Evolutionary conservation across 2,329 filamentous ascomycete species (phyloP).

Genomic region (Meredithiella fracta): DNA sequence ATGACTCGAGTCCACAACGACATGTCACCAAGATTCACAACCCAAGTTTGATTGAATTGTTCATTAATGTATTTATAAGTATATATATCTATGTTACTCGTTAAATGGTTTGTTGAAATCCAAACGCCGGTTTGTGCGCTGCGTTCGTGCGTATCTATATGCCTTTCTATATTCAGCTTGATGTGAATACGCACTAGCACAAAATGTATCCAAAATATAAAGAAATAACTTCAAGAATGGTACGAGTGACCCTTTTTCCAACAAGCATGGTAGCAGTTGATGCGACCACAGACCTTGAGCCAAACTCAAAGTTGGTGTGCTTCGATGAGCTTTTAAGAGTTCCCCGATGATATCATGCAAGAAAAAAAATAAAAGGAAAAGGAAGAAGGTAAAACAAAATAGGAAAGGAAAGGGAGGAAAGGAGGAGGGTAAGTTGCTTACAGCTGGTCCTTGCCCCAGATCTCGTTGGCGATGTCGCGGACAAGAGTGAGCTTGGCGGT

Average conservation of each 20-base stretch:
- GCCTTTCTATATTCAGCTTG: constrained; percentile 1
- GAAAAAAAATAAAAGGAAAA: constrained; percentile 6
- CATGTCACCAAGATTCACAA: too few relatives aligned
- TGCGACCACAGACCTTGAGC: constrained; percentile 5
- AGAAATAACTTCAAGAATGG: neutral
- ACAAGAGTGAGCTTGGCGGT: constrained; percentile 54
- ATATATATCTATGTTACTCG: constrained; percentile 9
- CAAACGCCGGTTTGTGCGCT: constrained; percentile 4
- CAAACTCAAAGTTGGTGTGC: neutral
- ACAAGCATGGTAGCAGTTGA: constrained; percentile 8
- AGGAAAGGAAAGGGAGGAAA: neutral
- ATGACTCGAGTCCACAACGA: too few relatives aligned
- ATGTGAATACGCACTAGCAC: neutral
- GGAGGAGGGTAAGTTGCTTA: neutral
- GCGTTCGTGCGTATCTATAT: neutral
- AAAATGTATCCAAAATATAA: neutral
- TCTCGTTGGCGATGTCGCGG: constrained; percentile 44
- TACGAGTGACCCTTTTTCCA: neutral
- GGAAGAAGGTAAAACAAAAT: neutral
- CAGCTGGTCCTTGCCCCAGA: constrained; percentile 31
- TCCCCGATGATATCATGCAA: constrained; percentile 4
- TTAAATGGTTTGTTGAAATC: constrained; percentile 13
- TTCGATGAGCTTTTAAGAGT: neutral
- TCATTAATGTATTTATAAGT: neutral
- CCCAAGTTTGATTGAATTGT: neutral